Percentiles rank a stretch among this genome's conserved stretches.
These are phyloP conservation scores for Hirsutella rhossiliensis DNA, from an alignment of 2,329 filamentous ascomycete species.

Conservation along the genomic window DNA sequence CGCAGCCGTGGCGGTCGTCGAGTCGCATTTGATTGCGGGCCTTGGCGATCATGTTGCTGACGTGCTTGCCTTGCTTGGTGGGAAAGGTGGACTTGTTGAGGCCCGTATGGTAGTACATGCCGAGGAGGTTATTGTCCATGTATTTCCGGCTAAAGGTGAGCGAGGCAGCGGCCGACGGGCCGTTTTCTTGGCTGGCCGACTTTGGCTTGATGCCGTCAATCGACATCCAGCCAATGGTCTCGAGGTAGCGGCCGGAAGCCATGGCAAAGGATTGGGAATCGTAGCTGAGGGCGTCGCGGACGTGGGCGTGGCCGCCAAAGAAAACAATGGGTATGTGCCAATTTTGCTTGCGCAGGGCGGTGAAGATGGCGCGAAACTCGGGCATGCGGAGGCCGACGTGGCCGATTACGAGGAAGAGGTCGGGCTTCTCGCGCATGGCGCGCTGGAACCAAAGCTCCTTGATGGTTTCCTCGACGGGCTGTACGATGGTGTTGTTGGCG, in stretches of 20 bases:
- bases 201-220: conserved; percentile 49
- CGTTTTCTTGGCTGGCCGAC: conserved; percentile 2
- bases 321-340: conserved; percentile 81
- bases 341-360: conserved; percentile 62
- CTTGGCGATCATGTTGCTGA: conserved; percentile 55
- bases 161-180: conserved; percentile 17
- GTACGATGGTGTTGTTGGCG: conserved; percentile 80
- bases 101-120: conserved; percentile 68
- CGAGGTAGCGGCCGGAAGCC: conserved; percentile 84
- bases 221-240: conserved; percentile 90
- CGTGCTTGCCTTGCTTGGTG: conserved; percentile 61
- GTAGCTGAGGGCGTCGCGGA: conserved; percentile 71
- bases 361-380: conserved; percentile 69
- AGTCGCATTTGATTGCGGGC: conserved; percentile 61
- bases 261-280: conserved; percentile 69
- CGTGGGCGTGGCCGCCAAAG: conserved; percentile 84
- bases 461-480: conserved; percentile 67
- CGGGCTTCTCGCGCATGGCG: conserved; percentile 72
- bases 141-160: conserved; percentile 66
- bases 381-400: conserved; percentile 74
- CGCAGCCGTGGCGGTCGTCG: conserved; percentile 70
- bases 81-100: conserved; percentile 61
- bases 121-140: conserved; percentile 87
- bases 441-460: conserved; percentile 81
- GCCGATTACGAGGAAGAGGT: conserved; percentile 77